These are phyloP conservation scores for Yamadazyma triangularis DNA, from an alignment of 1,139 yeast genomes.

Conservation along the genomic window DNA sequence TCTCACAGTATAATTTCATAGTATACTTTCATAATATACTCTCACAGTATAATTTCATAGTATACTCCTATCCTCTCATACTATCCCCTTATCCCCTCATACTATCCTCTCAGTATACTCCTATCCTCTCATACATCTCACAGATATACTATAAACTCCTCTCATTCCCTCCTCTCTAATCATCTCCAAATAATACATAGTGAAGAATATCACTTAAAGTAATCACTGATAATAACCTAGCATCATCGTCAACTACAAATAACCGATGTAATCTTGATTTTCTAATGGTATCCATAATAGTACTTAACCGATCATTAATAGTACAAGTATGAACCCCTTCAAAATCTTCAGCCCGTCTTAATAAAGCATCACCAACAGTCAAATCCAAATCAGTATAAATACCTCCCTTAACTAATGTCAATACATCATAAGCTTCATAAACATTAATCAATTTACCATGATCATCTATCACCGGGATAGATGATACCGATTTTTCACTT, in stretches of 20 bases:
- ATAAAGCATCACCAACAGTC: slow-evolving; percentile 93
- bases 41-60: no score
- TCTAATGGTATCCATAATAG: slow-evolving; percentile 90
- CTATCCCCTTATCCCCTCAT: no score
- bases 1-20: no score
- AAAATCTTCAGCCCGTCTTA: slow-evolving; percentile 92
- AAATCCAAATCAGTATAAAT: slow-evolving; percentile 85
- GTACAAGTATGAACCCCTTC: slow-evolving; percentile 99
- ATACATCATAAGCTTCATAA: slow-evolving; percentile 93
- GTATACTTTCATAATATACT: no score
- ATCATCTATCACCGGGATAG: slow-evolving; percentile 90
- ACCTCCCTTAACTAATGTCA: slow-evolving; percentile 91
- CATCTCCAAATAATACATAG: slow-evolving; percentile 73
- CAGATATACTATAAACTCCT: no score
- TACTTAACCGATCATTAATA: slow-evolving; percentile 76
- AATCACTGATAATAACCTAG: slow-evolving; percentile 75
- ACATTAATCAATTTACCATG: slow-evolving; percentile 74
- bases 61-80: no score
- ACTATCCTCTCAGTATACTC: no score
- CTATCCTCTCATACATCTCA: no score
- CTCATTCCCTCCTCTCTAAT: no score
- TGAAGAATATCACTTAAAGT: slow-evolving; percentile 88
- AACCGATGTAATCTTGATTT: slow-evolving; percentile 88
- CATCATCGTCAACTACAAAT: slow-evolving; percentile 83
- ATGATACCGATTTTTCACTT: slow-evolving; percentile 75